These are phyloP conservation scores for Dentipellis fragilis DNA, from an alignment of 768 basidiomycete species.

Conservation along the genomic window DNA sequence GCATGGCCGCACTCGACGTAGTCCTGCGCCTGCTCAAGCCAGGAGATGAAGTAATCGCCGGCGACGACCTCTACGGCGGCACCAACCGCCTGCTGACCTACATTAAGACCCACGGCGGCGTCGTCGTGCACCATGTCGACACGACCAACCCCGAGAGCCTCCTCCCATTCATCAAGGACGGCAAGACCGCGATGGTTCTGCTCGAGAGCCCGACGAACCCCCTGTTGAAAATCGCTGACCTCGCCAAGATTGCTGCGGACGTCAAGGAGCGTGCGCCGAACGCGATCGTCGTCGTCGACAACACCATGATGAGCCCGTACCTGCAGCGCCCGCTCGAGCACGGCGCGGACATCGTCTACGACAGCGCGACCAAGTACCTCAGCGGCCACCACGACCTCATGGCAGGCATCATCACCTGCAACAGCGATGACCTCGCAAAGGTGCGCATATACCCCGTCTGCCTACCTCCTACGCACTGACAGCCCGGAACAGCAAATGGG, in stretches of 20 bases:
- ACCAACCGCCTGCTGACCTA: constrained; percentile 92
- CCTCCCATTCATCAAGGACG: constrained; percentile 50
- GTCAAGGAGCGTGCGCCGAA: constrained; percentile 77
- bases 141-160: constrained; percentile 69
- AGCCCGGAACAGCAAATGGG: constrained; percentile 55
- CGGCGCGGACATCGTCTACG: constrained; percentile 95
- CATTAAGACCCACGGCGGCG: constrained; percentile 77
- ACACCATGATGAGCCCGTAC: constrained; percentile 99
- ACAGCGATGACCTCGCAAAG: constrained; percentile 84
- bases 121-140: constrained; percentile 88
- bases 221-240: constrained; percentile 87
- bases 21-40: constrained; percentile 92
- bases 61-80: constrained; percentile 96
- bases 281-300: constrained; percentile 85
- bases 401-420: constrained; percentile 92
- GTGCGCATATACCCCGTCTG: constrained; percentile 23
- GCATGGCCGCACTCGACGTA: constrained; percentile 96
- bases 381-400: constrained; percentile 98
- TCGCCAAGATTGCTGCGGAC: constrained; percentile 71
- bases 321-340: constrained; percentile 91
- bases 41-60: constrained; percentile 91
- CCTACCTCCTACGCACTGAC: neutral
- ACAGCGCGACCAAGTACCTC: constrained; percentile 95
- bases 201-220: constrained; percentile 98
- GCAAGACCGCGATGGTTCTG: constrained; percentile 88